Percentiles rank a stretch among this genome's conserved stretches.
Conservation (phyloP, 1,284 basidiomycete genomes). For the Chalciporus sp. region DNA sequence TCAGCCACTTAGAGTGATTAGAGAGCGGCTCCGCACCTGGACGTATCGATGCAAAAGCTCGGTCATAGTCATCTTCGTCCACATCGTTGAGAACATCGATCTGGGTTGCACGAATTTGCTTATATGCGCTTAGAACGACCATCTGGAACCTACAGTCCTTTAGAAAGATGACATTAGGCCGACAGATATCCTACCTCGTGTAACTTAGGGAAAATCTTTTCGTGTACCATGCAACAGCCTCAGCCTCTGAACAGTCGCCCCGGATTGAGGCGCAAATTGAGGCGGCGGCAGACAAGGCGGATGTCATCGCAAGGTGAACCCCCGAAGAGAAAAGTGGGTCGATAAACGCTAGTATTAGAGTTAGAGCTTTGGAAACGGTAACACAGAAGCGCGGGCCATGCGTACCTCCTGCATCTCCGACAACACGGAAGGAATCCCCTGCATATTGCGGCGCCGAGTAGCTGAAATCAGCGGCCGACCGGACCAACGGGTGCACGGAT, state of each 20-base stretch:
- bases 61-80: conserved; percentile 59
- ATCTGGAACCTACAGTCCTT: conserved; percentile 52
- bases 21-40: conserved; percentile 42
- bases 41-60: conserved; percentile 56
- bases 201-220: conserved; percentile 54
- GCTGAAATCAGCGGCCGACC: conserved; percentile 64
- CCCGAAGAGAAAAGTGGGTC: conserved; percentile 68
- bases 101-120: conserved; percentile 58
- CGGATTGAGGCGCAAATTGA: conserved; percentile 55
- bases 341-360: conserved; percentile 52
- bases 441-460: conserved; percentile 68
- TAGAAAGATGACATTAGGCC: neutral
- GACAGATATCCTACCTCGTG: conserved; percentile 43
- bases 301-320: conserved; percentile 61
- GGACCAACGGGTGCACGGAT: conserved; percentile 33
- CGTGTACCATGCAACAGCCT: conserved; percentile 52
- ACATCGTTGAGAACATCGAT: conserved; percentile 51
- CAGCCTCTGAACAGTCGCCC: conserved; percentile 50
- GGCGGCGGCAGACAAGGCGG: conserved; percentile 56
- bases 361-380: neutral
- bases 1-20: neutral
- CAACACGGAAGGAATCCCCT: conserved; percentile 58
- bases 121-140: conserved; percentile 64
- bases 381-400: neutral
- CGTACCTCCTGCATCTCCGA: conserved; percentile 74